Evolutionary conservation across 164 flowering plant genomes (phyloP), one percentile per base, ranked within the genome.

Genomic region (Aristolochia californica): DNA sequence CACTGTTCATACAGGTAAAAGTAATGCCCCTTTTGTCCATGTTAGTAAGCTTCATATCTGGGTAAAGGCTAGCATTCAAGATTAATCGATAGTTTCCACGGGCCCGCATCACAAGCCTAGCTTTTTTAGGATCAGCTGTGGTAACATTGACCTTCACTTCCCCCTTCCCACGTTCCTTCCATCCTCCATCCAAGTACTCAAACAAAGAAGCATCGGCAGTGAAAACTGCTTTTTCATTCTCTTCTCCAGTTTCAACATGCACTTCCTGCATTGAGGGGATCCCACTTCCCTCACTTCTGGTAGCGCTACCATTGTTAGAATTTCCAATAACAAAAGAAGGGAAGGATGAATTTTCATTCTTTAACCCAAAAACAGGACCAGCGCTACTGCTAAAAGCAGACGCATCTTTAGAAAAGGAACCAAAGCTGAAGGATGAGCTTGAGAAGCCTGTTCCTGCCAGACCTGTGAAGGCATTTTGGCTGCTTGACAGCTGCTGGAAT

Each of bases 141-240:
- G 89, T 68, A 13, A 87, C 71, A 63, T 93, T 93, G 53, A 93
- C 80, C 65, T 84, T 93, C 23, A 93, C 55, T 68, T 93, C 99
- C 50, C 99, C 99, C 68, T 87, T 93, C 11, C 99, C 99, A 16
- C 99, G 80, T 62, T 89, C 99, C 72, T 89, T 93, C 99, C 99
- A 93, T 0, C 79, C 73, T 25, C 88, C 94, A 59, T 81, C 83
- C 26, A 76, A 49, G 67, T 67, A 93, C 62, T 93, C 99, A 68
- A 82, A 93, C 61, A 93, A 61, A 43, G 72, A 75, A 43, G 97
- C 87, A 67, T 93, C 94, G 38, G 94, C 95, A 16, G 76, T 66
- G 66, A 89, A 87, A 57, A 81, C 83, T 1, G 74, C 75, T 54
- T 66, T 73, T 70, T 93, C 99, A 59, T 93, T 81, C 73, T 93